Evolutionary conservation across 2,329 filamentous ascomycete genomes (phyloP).

Genomic region (Thelonectria rubi): DNA sequence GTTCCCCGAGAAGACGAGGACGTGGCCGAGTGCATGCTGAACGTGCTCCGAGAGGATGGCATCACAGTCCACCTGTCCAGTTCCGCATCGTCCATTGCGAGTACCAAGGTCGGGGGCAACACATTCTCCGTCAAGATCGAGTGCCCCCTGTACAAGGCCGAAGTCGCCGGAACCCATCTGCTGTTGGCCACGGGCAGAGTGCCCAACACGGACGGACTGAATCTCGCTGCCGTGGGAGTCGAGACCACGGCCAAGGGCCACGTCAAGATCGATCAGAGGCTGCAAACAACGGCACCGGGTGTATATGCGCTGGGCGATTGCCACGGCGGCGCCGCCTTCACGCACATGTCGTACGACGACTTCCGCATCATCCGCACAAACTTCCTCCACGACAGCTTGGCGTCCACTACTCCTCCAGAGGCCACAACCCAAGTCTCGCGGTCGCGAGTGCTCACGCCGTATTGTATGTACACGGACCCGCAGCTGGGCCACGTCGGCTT

Average conservation of each 20-base stretch:
- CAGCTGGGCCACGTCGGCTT: constrained; percentile 62
- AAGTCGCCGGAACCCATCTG: constrained; percentile 55
- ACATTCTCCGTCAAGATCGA: constrained; percentile 33
- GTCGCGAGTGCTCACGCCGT: constrained; percentile 52
- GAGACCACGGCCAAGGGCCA: constrained; percentile 53
- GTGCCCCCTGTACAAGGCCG: constrained; percentile 33
- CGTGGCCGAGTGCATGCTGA: constrained; percentile 52
- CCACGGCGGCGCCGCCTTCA: constrained; percentile 62
- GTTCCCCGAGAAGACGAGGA: constrained; percentile 59
- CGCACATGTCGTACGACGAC: constrained; percentile 66
- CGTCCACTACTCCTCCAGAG: constrained; percentile 39
- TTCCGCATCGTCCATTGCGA: constrained; percentile 42
- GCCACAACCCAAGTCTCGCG: constrained; percentile 37
- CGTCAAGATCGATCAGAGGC: constrained; percentile 53
- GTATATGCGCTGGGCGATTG: constrained; percentile 62
- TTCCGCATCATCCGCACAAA: constrained; percentile 61
- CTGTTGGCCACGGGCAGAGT: constrained; percentile 59
- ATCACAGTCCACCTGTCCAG: constrained; percentile 53
- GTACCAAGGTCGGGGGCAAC: constrained; percentile 12
- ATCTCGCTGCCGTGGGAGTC: constrained; percentile 53
- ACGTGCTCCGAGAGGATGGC: constrained; percentile 58
- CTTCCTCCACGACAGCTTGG: constrained; percentile 46
- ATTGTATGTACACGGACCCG: constrained; percentile 63
- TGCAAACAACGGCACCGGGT: constrained; percentile 53
- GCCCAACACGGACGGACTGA: constrained; percentile 59